These are phyloP conservation scores for Fagus crenata DNA, from an alignment of 306 rosid species.

Conservation along the genomic window DNA sequence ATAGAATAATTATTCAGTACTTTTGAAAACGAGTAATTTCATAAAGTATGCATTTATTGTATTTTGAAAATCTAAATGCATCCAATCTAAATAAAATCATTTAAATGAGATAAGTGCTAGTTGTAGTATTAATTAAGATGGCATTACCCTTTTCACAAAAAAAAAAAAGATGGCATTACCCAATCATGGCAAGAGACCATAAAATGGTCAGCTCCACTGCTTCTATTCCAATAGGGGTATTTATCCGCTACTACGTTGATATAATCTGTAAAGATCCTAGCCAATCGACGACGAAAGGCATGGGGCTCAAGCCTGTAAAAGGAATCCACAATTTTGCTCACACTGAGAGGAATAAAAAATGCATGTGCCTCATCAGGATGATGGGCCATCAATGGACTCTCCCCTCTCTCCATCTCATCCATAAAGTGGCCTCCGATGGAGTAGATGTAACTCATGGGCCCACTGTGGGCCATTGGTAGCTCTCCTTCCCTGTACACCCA, in stretches of 20 bases:
- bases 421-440: slow-evolving; percentile 71
- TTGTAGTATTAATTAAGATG: too few species aligned
- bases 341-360: slow-evolving; percentile 59
- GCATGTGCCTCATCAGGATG: slow-evolving; percentile 67
- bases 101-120: too few species aligned
- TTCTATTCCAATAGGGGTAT: slow-evolving; percentile 58
- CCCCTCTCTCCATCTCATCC: slow-evolving; percentile 45
- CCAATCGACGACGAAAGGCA: slow-evolving; percentile 39
- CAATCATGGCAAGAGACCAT: slow-evolving; percentile 68
- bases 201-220: slow-evolving; percentile 65
- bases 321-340: slow-evolving; percentile 41
- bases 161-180: too few species aligned
- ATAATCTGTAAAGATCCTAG: slow-evolving; percentile 40
- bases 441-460: slow-evolving; percentile 61
- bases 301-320: slow-evolving; percentile 47
- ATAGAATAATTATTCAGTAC: too few species aligned
- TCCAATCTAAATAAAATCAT: too few species aligned
- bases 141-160: too few species aligned
- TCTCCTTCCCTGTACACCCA: slow-evolving; percentile 85
- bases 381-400: slow-evolving; percentile 50
- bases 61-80: too few species aligned
- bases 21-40: too few species aligned
- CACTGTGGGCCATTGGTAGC: slow-evolving; percentile 53
- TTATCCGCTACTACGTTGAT: slow-evolving; percentile 31
- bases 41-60: too few species aligned